Conservation (phyloP, 2,329 filamentous ascomycete species). For the Epichloe amarillans region DNA sequence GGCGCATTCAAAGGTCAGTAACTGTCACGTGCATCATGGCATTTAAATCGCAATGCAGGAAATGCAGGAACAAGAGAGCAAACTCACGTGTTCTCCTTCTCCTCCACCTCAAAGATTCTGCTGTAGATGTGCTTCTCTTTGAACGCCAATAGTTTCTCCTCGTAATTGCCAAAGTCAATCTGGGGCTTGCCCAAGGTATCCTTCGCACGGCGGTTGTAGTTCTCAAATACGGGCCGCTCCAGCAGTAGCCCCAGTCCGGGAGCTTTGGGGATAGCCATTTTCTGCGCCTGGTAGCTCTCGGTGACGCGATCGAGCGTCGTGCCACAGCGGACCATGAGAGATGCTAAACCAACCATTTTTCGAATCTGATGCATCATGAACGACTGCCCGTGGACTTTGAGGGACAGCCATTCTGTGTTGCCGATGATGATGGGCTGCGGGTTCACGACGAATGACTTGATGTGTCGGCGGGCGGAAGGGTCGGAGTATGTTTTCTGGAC, state of each 20-base stretch:
- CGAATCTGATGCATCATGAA: constrained; percentile 99
- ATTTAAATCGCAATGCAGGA: too few relatives aligned
- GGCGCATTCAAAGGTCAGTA: constrained; percentile 6
- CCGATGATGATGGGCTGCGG: constrained; percentile 67
- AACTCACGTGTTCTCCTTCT: constrained; percentile 72
- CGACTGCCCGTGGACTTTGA: constrained; percentile 93
- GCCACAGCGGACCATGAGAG: constrained; percentile 73
- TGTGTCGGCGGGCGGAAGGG: constrained; percentile 74
- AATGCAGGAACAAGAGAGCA: not conserved
- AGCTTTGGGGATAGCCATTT: constrained; percentile 85
- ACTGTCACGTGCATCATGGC: too few relatives aligned
- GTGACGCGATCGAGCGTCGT: constrained; percentile 57
- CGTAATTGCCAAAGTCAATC: constrained; percentile 68
- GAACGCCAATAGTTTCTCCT: constrained; percentile 71
- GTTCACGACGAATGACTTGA: constrained; percentile 81
- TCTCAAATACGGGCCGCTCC: constrained; percentile 82
- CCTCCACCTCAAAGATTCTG: constrained; percentile 80
- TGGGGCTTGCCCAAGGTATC: constrained; percentile 49
- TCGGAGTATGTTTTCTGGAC: constrained; percentile 74
- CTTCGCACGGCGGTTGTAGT: constrained; percentile 65
- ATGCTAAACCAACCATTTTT: constrained; percentile 94
- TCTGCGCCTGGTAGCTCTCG: constrained; percentile 57
- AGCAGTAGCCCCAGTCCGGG: constrained; percentile 78
- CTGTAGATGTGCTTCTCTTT: constrained; percentile 88
- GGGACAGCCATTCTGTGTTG: constrained; percentile 86